Evolutionary conservation across 345 rosid genomes (phyloP), one percentile per base, ranked within the genome.

Genomic region (Syzygium aqueum): DNA sequence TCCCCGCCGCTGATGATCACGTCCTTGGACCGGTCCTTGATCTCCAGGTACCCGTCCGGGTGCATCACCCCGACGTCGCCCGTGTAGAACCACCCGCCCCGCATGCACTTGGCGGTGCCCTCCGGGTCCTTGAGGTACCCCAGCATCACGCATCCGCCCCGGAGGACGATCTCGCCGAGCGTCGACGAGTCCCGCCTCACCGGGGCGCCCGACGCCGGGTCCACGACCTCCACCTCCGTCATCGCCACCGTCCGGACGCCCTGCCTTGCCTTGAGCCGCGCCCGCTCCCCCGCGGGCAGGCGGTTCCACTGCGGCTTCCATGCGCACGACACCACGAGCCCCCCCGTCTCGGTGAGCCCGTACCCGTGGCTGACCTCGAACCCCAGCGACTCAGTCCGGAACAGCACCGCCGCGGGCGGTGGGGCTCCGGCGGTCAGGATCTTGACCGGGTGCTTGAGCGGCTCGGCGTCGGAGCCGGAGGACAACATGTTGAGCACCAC

Each of bases 1-100:
- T 96, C 99, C 51, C 99, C 98, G 2, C 99, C 99, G 27, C 96
- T 94, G 4, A 96, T 96, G 33, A 95, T 94, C 37, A 95, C 91
- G 90, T 96, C 98, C 90, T 96, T 96, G 7, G 94, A 93, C 27
- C 97, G 90, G 87, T 96, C 98, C 65, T 93, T 93, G 25, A 95
- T 94, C 87, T 95, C 97, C 37, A 96, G 7, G 73, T 93, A 96
- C 5, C 96, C 95, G 84, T 96, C 96, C 0, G 94, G 86, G 84
- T 94, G 97, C 84, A 93, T 92, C 87, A 96, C 98, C 11, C 94
- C 98, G 2, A 96, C 95, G 54, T 96, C 97, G 7, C 97, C 98
- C 0, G 95, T 92, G 85, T 89, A 90, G 65, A 95, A 93, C 98
- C 97, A 95, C 2, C 97, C 97, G 4, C 91, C 90, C 51, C 88